Conservation (phyloP, 1,284 basidiomycete species). For the Cerrena zonata region DNA sequence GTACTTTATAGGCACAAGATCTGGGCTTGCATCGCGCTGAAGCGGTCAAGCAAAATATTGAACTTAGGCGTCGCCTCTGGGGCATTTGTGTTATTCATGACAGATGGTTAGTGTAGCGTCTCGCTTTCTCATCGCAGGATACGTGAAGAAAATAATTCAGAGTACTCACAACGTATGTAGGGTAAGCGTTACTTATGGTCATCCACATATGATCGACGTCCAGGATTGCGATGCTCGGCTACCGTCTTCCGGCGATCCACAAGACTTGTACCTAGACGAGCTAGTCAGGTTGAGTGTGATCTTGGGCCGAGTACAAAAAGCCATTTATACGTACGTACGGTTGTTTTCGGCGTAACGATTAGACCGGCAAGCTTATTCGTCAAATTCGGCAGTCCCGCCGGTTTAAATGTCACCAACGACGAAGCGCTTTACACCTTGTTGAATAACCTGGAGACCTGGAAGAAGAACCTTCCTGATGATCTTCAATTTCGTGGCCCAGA, state of each 20-base stretch:
- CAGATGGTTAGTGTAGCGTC: constrained; percentile 73
- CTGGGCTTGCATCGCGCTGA: constrained; percentile 85
- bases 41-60: constrained; percentile 72
- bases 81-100: constrained; percentile 86
- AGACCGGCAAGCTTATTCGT: constrained; percentile 11
- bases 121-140: background rate
- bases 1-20: constrained; percentile 71
- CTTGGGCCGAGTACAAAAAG: constrained; percentile 82
- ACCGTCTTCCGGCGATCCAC: constrained; percentile 70
- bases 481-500: constrained; percentile 70
- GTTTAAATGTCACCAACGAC: constrained; percentile 77
- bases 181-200: constrained; percentile 75
- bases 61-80: constrained; percentile 83
- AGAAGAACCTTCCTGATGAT: constrained; percentile 64
- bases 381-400: constrained; percentile 61
- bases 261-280: constrained; percentile 76
- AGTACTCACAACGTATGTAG: constrained; percentile 32
- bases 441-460: constrained; percentile 75
- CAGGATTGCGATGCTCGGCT: constrained; percentile 89
- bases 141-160: background rate
- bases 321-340: constrained; percentile 70
- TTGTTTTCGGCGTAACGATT: constrained; percentile 3
- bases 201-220: constrained; percentile 88
- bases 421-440: constrained; percentile 67
- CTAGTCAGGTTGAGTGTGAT: constrained; percentile 83